A percentile compares a stretch with the other conserved stretches of the same genome.
Conservation (phyloP, 2,329 filamentous ascomycete species). For the Camillea tinctor region DNA sequence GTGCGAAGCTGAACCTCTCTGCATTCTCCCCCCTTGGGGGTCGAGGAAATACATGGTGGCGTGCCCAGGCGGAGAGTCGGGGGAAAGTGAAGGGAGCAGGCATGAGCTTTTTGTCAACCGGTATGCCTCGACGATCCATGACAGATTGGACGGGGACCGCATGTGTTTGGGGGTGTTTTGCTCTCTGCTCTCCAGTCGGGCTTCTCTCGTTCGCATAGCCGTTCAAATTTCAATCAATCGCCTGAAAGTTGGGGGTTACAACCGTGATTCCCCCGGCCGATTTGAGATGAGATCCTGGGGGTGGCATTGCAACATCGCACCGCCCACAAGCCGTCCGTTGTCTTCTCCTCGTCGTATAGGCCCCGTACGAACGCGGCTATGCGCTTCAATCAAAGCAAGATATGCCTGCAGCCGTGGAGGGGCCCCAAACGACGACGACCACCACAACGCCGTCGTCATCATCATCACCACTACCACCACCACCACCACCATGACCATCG, state of each 20-base stretch:
- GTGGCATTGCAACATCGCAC: neutral
- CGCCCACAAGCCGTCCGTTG: too few relatives aligned
- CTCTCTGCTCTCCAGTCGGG: neutral
- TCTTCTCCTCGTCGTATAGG: neutral
- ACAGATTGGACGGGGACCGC: neutral
- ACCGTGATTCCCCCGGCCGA: neutral
- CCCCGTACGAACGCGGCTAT: neutral
- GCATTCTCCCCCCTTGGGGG: neutral
- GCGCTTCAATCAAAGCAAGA: neutral
- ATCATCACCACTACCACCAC: too few relatives aligned
- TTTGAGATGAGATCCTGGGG: neutral
- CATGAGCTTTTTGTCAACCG: neutral
- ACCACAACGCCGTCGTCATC: neutral
- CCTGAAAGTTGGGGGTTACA: neutral
- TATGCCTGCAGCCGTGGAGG: too few relatives aligned
- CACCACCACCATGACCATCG: too few relatives aligned
- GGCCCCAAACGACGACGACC: too few relatives aligned
- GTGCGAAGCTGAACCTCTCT: neutral
- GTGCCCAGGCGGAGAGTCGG: neutral
- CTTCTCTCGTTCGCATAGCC: neutral
- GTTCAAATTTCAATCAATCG: neutral
- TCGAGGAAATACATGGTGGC: too few relatives aligned
- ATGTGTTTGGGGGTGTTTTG: neutral
- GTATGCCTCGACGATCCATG: neutral
- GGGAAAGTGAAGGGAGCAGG: neutral